Base-by-base conservation (phyloP, 2,329 filamentous ascomycete genomes). In the Emmonsiellopsis sp. region DNA sequence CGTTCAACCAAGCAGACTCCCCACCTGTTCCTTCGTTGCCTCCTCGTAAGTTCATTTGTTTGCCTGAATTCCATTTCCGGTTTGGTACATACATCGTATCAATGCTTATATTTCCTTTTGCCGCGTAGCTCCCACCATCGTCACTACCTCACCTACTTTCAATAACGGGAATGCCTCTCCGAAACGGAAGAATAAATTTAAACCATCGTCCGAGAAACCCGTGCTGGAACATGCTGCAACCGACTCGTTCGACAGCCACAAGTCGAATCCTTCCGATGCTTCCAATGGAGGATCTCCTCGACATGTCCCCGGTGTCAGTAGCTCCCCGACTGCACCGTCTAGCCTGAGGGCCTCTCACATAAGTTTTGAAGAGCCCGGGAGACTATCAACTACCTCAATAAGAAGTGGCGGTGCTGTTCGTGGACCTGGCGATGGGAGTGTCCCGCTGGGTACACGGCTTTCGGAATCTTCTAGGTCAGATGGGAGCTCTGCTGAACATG, bases 381-480 rank as follows among this genome's bases (percentile, higher is more conserved):
- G 78, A 49, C 71, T 77, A 27, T 73, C 71, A 37, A 75, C 71
- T 14, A 70, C 70, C 10, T 74, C 74, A n/a, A 68, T 74, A 32
- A 65, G 68, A 42, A 68, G 64, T 56, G 61, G 73, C 31, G 79
- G 82, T 7, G n/a, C 51, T 14, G 34, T 40, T 60, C 77, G 81
- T 53, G 76, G 80, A 32, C 84, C 84, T 54, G 77, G 78, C 45
- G 82, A 85, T 57, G 82, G 86, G 57, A 72, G 88, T 55, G 82
- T 83, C 6, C 75, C 86, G 17, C 82, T 84, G 9, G 73, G 81
- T 33, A 79, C 80, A 57, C 77, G 88, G 42, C 72, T 86, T 32
- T 93, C 88, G 5, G 92, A 96, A 63, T 96, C 92, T 1, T 95
- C 90, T 2, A 82, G 87, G 60, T 96, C 92, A 32, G 91, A 96